Evolutionary conservation across 2,329 filamentous ascomycete species (phyloP).

Genomic region (Phyllosticta citrichinensis): DNA sequence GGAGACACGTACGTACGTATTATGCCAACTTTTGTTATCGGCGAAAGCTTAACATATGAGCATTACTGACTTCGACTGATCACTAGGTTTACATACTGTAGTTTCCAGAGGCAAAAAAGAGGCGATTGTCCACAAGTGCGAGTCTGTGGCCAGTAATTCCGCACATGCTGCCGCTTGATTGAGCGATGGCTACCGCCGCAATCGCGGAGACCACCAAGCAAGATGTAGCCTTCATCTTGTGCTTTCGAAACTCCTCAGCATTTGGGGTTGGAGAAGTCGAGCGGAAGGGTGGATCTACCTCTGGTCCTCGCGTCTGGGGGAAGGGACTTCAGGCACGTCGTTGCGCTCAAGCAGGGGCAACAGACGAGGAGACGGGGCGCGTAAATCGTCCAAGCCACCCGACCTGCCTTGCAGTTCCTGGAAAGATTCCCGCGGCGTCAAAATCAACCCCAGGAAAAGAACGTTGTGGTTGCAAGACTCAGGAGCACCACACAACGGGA

Average conservation of each 20-base stretch:
- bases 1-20: not conserved
- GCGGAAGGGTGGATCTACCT: not conserved
- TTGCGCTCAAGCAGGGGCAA: not conserved
- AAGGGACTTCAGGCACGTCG: not conserved
- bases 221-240: not conserved
- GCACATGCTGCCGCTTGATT: not conserved
- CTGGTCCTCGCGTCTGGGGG: not conserved
- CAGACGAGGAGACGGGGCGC: not conserved
- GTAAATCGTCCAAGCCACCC: not conserved
- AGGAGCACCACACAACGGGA: not conserved
- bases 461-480: not conserved
- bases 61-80: not conserved
- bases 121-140: conserved; percentile 1
- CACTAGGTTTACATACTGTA: not conserved
- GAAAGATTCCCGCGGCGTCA: not conserved
- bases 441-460: not conserved
- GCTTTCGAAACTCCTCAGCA: not conserved
- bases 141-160: not conserved
- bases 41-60: not conserved
- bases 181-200: not conserved
- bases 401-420: not conserved
- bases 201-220: not conserved
- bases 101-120: conserved; percentile 2
- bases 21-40: not conserved
- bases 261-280: not conserved